Evolutionary conservation across 495 filamentous ascomycete genomes (phyloP), one percentile per base, ranked within the genome.

Genomic region (Trichocladium uniseriatum): DNA sequence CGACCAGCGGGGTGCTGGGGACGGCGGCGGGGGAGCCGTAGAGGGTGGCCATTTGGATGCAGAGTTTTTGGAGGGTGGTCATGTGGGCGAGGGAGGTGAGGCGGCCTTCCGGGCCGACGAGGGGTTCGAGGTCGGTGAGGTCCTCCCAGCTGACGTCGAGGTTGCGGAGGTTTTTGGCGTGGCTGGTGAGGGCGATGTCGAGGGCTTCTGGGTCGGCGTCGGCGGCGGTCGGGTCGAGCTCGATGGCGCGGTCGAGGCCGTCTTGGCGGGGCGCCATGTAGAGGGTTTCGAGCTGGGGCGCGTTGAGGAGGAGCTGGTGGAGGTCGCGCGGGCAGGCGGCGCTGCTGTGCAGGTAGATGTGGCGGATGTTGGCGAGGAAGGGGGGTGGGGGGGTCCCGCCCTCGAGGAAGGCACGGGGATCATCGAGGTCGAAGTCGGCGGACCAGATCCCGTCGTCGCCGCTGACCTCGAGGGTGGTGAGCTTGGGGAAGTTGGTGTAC

Each of bases 311-410:
- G 20, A 66, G 34, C 0, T 55, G 51, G 48, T 55, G 36, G 4
- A 66, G 48, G 40, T 63, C 45, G 19, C 34, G 34, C 16, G 63
- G 63, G 47, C 45, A 49, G 22, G 59, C 51, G 29, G 49, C 28
- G 45, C 57, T 61, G 38, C 58, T 27, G 54, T 64, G 59, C 10
- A 66, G 59, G 55, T 57, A 66, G 49, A 66, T 49, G 43, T 62
- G 59, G 5, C 32, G 38, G 43, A 60, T 43, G 5, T 37, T 32
- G 22, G 5, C 16, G 9, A 65, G 36, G 27, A 54, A 54, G 11
- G 49, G 49, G 2, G 39, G 9, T 5, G 32, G 19, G 21, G 38
- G 35, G 18, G 28, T 6, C 32, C 38, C 29, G 11, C 40, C 32
- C 22, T 13, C 8, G 14, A 44, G 34, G 24, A 4, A 27, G 24